Evolutionary conservation across 2,329 filamentous ascomycete genomes (phyloP), one percentile per base, ranked within the genome.

Genomic region (Clarireedia paspali): DNA sequence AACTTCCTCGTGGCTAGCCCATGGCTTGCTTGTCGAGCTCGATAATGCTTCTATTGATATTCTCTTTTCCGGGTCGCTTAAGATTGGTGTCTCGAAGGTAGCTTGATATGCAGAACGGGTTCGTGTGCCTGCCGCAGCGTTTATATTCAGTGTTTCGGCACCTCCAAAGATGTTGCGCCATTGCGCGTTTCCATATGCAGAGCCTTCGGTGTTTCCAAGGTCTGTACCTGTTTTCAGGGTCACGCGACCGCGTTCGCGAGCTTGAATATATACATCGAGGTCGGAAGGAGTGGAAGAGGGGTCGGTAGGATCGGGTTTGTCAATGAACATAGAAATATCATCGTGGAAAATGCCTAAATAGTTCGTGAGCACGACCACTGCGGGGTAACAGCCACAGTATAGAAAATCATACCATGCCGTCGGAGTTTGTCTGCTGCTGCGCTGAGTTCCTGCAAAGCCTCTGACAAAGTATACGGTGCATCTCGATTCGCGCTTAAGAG

Each of bases 121-220:
- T 46, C 94, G 82, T 6, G 92, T 97, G 56, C 94, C 94, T 24
- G 91, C 76, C 34, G 90, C 91, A 49, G 89, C 91, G 66, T 96
- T 92, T 58, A 95, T 75, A 52, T 89, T 89, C 60, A 99, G 74
- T 56, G 87, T 88, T 75, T 99, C 94, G 24, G 91, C 94, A 40
- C 94, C 94, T 51, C 94, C 94, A 69, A 99, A 89, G 58, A 99
- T 80, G 72, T 99, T 99, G 63, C 94, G 85, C 77, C 91, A 85
- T 51, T 92, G 79, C 46, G 91, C 79, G 63, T 94, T 92, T 62
- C 89, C 86, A 68, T 95, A 97, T 4, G 91, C 92, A 6, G 91
- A 95, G 38, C 92, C 94, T 72, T 99, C 94, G 23, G 89, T 85
- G 68, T 95, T 95, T 60, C 94, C 94, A 47, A 96, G 80, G 69